Evolutionary conservation across 495 filamentous ascomycete species (phyloP).

Genomic region (Xylaria scruposa): DNA sequence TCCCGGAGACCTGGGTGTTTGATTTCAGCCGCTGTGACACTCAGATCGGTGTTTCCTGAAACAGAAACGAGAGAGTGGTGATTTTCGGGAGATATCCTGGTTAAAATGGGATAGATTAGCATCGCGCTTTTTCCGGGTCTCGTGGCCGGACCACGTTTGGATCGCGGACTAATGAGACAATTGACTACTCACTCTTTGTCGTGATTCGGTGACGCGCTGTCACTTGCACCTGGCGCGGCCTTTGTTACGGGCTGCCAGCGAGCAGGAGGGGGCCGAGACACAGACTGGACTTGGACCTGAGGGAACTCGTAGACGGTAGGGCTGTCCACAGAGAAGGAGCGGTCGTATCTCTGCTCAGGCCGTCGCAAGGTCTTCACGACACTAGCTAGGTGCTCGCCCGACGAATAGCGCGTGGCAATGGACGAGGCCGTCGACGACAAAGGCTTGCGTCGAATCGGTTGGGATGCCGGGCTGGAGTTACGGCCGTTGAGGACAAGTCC

Average conservation of each 20-base stretch:
- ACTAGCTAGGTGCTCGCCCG: constrained; percentile 48
- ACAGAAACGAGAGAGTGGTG: constrained; percentile 33
- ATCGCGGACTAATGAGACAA: constrained; percentile 35
- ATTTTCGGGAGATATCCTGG: constrained; percentile 35
- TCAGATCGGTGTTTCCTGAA: constrained; percentile 29
- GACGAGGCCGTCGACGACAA: constrained; percentile 59
- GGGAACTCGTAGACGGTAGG: constrained; percentile 65
- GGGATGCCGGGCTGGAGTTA: constrained; percentile 24
- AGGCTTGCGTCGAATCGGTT: constrained; percentile 60
- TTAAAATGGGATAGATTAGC: constrained; percentile 38
- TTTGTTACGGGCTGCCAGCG: constrained; percentile 33
- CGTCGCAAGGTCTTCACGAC: constrained; percentile 42
- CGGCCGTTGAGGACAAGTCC: constrained; percentile 36
- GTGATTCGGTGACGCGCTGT: constrained; percentile 26
- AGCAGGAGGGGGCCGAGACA: constrained; percentile 15
- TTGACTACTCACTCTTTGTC: constrained; percentile 41
- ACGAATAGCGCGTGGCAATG: constrained; percentile 57
- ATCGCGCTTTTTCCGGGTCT: constrained; percentile 17
- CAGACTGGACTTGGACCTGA: constrained; percentile 25
- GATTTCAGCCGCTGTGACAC: constrained; percentile 42
- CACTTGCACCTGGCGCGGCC: constrained; percentile 3
- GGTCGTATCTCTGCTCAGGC: constrained; percentile 56
- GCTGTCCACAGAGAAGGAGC: constrained; percentile 60
- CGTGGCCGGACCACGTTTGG: constrained; percentile 24
- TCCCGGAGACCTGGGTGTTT: constrained; percentile 43